Evolutionary conservation across 2,329 filamentous ascomycete species (phyloP).

Genomic region (Rosellinia necatrix): DNA sequence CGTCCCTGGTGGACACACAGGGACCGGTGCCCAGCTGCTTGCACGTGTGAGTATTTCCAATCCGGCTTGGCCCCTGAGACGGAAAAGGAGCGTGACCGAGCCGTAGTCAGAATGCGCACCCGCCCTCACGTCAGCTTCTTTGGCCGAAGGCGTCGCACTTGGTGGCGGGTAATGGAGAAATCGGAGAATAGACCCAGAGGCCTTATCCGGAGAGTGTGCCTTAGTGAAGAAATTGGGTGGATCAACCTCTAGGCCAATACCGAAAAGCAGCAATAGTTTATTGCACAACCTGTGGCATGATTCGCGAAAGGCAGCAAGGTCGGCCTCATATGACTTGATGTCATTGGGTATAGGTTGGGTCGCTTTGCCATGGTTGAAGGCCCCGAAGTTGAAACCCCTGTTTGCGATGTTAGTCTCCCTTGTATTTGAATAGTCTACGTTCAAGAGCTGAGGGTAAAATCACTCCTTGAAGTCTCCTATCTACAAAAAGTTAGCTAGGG

Average conservation of each 20-base stretch:
- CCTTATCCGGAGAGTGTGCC: conserved; percentile 53
- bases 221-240: conserved; percentile 59
- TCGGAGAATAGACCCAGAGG: conserved; percentile 66
- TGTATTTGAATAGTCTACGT: neutral
- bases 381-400: conserved; percentile 90
- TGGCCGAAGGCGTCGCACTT: conserved; percentile 47
- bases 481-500: conserved; percentile 50
- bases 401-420: conserved; percentile 9
- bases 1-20: conserved; percentile 66
- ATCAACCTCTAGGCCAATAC: conserved; percentile 68
- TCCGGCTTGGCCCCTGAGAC: conserved; percentile 80
- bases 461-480: conserved; percentile 89
- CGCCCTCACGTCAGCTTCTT: conserved; percentile 72
- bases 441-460: neutral
- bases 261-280: conserved; percentile 76
- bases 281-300: conserved; percentile 75
- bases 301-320: conserved; percentile 69
- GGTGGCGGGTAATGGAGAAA: conserved; percentile 74
- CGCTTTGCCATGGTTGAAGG: conserved; percentile 70
- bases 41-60: conserved; percentile 75
- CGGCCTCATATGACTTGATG: conserved; percentile 61
- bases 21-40: conserved; percentile 64
- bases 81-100: conserved; percentile 77
- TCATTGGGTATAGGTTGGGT: conserved; percentile 76
- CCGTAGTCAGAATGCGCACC: conserved; percentile 92